Percentiles rank a stretch among this genome's conserved stretches.
Evolutionary conservation across 2,329 filamentous ascomycete genomes (phyloP).

Genomic region (Stagonosporopsis cucurbitacearum): DNA sequence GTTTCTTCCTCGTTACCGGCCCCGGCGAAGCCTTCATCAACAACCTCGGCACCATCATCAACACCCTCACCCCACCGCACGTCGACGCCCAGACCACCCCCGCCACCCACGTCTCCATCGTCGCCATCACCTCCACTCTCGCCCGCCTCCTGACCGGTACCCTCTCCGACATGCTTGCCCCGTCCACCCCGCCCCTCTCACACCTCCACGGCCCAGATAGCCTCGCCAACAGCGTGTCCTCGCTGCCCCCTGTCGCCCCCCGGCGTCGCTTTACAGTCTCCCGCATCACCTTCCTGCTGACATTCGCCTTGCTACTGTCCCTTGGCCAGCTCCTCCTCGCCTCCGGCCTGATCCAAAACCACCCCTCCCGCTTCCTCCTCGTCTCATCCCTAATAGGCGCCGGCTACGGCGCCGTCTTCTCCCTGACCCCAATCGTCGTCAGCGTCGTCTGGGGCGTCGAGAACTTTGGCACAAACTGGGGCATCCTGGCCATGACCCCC

Average conservation of each 20-base stretch:
- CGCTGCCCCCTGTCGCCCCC: conserved; percentile 32
- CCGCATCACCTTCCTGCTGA: conserved; percentile 78
- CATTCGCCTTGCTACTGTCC: conserved; percentile 74
- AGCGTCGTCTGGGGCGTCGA: conserved; percentile 98
- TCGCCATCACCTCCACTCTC: conserved; percentile 88
- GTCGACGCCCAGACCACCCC: conserved; percentile 66
- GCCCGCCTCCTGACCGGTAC: conserved; percentile 89
- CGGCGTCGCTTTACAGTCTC: conserved; percentile 66
- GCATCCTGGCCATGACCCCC: conserved; percentile 90
- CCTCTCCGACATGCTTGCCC: conserved; percentile 86
- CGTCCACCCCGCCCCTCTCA: conserved; percentile 59
- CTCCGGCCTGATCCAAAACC: conserved; percentile 74
- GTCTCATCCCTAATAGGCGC: conserved; percentile 85
- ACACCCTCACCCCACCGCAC: conserved; percentile 75
- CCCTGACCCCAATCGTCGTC: conserved; percentile 86
- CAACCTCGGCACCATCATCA: conserved; percentile 92
- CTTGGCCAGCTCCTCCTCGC: conserved; percentile 79
- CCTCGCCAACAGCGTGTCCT: conserved; percentile 50
- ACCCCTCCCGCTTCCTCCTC: conserved; percentile 81
- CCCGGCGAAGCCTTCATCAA: conserved; percentile 99
- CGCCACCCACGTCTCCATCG: conserved; percentile 89
- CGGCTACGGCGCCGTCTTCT: conserved; percentile 92
- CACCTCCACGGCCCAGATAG: conserved; percentile 59
- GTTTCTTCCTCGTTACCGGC: conserved; percentile 91
- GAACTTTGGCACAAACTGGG: conserved; percentile 98